phyloP scores from a whole-genome alignment of 1,139 yeast genomes.

The Hyphopichia buzzinii region DNA sequence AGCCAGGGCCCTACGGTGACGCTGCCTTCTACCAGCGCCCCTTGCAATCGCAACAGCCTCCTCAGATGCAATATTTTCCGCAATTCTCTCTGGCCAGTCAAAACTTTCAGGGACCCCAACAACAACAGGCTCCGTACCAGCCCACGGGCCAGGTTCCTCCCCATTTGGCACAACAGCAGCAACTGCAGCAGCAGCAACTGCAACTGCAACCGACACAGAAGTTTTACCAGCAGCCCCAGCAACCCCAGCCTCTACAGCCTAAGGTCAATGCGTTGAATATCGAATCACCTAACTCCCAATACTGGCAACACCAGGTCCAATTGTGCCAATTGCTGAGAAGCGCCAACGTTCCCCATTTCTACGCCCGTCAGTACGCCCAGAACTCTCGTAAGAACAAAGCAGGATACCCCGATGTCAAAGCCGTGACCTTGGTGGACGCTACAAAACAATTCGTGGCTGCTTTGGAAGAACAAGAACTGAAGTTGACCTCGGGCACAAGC shows the following conservation, averaged over 20 bases:
- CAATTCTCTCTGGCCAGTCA: conserved; percentile 19
- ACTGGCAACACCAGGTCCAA: conserved; percentile 89
- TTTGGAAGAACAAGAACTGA: conserved; percentile 42
- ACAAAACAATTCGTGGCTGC: conserved; percentile 50
- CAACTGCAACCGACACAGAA: conserved; percentile 8
- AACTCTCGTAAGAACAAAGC: conserved; percentile 57
- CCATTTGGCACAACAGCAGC: conserved; percentile 15
- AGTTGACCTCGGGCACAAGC: conserved; percentile 20
- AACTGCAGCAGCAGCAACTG: conserved; percentile 12
- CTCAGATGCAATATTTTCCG: conserved; percentile 22
- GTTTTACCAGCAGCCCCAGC: conserved; percentile 15
- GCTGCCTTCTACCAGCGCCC: conserved; percentile 21
- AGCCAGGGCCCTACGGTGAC: background rate
- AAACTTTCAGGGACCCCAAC: conserved; percentile 14
- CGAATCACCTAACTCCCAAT: conserved; percentile 51
- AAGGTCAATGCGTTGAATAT: conserved; percentile 37
- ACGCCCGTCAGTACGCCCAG: conserved; percentile 90
- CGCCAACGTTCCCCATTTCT: conserved; percentile 74
- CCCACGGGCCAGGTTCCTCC: conserved; percentile 13
- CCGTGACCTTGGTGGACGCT: conserved; percentile 52
- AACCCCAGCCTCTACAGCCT: conserved; percentile 16
- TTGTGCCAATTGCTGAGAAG: conserved; percentile 74
- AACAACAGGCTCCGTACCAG: conserved; percentile 23
- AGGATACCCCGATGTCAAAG: conserved; percentile 40
- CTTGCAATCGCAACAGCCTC: conserved; percentile 13